A percentile compares a stretch with the other conserved stretches of the same genome.
These are phyloP conservation scores for Nigrospora osmanthi DNA, from an alignment of 2,329 filamentous ascomycete genomes.

Conservation along the genomic window DNA sequence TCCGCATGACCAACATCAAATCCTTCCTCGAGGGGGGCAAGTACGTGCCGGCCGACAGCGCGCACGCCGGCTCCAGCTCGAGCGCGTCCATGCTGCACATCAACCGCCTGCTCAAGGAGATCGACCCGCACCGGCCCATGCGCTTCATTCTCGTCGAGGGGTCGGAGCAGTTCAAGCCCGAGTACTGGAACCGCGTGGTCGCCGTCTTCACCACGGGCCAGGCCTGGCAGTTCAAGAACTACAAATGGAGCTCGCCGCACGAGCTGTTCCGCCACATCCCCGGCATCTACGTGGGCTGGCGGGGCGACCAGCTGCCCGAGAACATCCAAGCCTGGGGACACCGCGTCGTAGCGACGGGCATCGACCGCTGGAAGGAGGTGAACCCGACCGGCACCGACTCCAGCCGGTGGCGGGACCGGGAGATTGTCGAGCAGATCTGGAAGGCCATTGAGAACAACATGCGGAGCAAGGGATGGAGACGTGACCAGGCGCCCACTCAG, in stretches of 20 bases:
- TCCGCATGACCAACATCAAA: constrained; percentile 94
- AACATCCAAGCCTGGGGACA: constrained; percentile 79
- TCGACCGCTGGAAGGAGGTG: constrained; percentile 75
- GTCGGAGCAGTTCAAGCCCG: constrained; percentile 90
- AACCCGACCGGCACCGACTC: constrained; percentile 35
- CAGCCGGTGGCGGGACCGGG: constrained; percentile 75
- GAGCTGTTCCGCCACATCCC: constrained; percentile 86
- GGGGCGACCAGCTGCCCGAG: constrained; percentile 71
- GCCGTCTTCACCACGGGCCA: constrained; percentile 97
- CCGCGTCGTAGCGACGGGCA: constrained; percentile 66
- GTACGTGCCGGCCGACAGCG: constrained; percentile 67
- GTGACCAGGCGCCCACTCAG: constrained; percentile 55
- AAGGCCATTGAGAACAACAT: constrained; percentile 81
- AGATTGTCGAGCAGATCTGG: constrained; percentile 92
- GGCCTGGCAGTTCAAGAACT: constrained; percentile 96
- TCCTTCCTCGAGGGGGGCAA: constrained; percentile 81
- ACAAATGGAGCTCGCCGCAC: constrained; percentile 86
- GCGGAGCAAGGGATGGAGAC: constrained; percentile 75
- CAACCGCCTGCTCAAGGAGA: constrained; percentile 63
- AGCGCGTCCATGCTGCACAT: constrained; percentile 79
- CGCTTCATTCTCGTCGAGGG: constrained; percentile 95
- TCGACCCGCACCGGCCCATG: constrained; percentile 65
- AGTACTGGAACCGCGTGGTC: constrained; percentile 94
- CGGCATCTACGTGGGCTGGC: constrained; percentile 87
- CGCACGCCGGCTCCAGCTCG: constrained; percentile 50